These are phyloP conservation scores for Chaetomium olivaceum DNA, from an alignment of 2,329 filamentous ascomycete genomes.

Conservation along the genomic window DNA sequence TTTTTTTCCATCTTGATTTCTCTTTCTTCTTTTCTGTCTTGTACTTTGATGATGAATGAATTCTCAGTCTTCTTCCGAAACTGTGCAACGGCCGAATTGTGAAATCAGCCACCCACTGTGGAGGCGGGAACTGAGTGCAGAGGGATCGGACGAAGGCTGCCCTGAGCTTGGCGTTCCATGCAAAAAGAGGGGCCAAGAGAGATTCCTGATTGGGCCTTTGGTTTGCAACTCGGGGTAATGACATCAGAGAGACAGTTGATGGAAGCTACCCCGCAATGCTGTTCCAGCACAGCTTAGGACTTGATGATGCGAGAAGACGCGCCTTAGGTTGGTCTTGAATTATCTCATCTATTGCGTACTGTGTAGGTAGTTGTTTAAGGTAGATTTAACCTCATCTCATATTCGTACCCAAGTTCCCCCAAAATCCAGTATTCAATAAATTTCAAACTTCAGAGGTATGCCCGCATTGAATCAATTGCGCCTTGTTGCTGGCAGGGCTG, in stretches of 20 bases:
- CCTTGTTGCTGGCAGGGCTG: constrained; percentile 17
- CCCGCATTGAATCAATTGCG: constrained; percentile 25
- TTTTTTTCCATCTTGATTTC: background rate
- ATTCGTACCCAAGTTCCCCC: background rate
- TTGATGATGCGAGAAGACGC: background rate
- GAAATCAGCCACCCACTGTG: background rate
- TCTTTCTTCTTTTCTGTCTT: background rate
- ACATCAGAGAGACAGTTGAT: constrained; percentile 12
- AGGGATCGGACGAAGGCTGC: background rate
- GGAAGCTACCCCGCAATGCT: constrained; percentile 30
- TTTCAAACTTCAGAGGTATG: constrained; percentile 21
- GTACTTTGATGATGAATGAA: background rate
- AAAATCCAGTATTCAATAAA: background rate
- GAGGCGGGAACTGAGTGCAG: background rate
- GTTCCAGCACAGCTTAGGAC: background rate
- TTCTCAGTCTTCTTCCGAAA: background rate
- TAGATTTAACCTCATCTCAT: background rate
- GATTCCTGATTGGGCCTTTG: background rate
- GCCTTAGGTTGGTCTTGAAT: background rate
- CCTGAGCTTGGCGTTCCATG: background rate
- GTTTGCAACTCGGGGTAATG: constrained; percentile 13
- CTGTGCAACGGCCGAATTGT: background rate
- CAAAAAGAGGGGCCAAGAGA: background rate
- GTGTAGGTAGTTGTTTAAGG: too few relatives aligned
- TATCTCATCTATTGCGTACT: background rate